Evolutionary conservation across 495 filamentous ascomycete species (phyloP), one percentile per base, ranked within the genome.

Genomic region (Thermothielavioides terrestris): DNA sequence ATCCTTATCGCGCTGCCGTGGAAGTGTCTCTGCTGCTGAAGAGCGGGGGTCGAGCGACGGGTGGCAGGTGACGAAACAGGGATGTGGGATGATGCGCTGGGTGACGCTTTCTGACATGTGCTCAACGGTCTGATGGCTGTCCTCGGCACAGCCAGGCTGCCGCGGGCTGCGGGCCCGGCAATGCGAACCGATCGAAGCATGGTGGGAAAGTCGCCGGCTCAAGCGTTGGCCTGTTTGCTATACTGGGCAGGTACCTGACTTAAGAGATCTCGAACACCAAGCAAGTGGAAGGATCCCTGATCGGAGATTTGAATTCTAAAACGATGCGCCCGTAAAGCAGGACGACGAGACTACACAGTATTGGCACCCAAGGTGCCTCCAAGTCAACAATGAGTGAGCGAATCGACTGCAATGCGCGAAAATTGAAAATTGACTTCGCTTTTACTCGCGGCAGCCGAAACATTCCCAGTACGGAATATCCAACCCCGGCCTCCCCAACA

Each of bases 1-100:
- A 78, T 78, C 61, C 58, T 77, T 51, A 53, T 45, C 40, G 72
- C 43, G 51, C 69, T 71, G 46, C 68, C 68, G 69, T 77, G 73
- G 53, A 80, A 68, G 40, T 61, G 55, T 68, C 73, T 54, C 31
- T 63, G 52, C 34, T 50, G 53, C 36, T 50, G 49, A 46, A 58
- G 35, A 21, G 45, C 17, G 43, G 35, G 42, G 38, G 17, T 27
- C 35, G 38, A 30, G 31, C 40, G 11, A 47, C 48, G 59, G 55
- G 32, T 27, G 32, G 46, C 35, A 46, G 50, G 35, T 42, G 57
- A 53, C 32, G 53, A 44, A 46, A 54, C 20, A 20, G 50, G 36
- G 36, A 32, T 22, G 39, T 17, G 39, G 40, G 49, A 54, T 21
- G 41, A 30, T 32, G 53, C 18, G 25, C 26, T 6, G 15, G 49